Conservation (phyloP, 1,139 yeast genomes). For the Candida labiduridarum region DNA sequence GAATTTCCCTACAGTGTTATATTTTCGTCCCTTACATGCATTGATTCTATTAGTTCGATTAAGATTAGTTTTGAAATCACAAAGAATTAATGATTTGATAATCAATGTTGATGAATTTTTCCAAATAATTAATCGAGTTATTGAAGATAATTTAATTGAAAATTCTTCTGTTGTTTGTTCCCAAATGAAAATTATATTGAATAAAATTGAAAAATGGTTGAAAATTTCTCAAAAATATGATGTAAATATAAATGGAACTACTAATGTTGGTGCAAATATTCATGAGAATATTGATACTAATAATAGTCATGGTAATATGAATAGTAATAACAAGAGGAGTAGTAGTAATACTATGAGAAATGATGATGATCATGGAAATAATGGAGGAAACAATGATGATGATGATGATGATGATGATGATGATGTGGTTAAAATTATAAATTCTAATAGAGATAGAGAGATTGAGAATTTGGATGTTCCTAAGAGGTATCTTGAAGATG, state of each 20-base stretch:
- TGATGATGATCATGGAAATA: not conserved
- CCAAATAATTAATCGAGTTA: constrained; percentile 27
- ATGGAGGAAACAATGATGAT: constrained; percentile 5
- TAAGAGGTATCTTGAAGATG: constrained; percentile 15
- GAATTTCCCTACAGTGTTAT: constrained; percentile 54
- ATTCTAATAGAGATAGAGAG: constrained; percentile 42
- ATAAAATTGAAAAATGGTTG: constrained; percentile 52
- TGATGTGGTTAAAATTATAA: constrained; percentile 42
- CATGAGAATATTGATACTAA: not conserved
- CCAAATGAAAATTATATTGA: constrained; percentile 46
- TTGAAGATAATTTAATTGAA: constrained; percentile 25
- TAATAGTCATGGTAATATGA: too few species aligned
- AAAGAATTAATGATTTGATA: constrained; percentile 25
- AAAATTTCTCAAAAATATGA: constrained; percentile 33
- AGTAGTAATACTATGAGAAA: not conserved
- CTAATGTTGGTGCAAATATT: not conserved
- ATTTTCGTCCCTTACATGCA: constrained; percentile 59
- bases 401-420: constrained; percentile 12
- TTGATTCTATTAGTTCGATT: constrained; percentile 50
- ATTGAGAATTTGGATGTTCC: constrained; percentile 47
- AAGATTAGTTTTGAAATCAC: constrained; percentile 46
- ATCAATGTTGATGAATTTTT: constrained; percentile 41
- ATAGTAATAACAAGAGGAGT: not conserved
- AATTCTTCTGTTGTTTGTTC: constrained; percentile 38
- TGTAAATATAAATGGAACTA: not conserved